Evolutionary conservation across 2,329 filamentous ascomycete genomes (phyloP), one percentile per base, ranked within the genome.

Genomic region (Myotisia sp.): DNA sequence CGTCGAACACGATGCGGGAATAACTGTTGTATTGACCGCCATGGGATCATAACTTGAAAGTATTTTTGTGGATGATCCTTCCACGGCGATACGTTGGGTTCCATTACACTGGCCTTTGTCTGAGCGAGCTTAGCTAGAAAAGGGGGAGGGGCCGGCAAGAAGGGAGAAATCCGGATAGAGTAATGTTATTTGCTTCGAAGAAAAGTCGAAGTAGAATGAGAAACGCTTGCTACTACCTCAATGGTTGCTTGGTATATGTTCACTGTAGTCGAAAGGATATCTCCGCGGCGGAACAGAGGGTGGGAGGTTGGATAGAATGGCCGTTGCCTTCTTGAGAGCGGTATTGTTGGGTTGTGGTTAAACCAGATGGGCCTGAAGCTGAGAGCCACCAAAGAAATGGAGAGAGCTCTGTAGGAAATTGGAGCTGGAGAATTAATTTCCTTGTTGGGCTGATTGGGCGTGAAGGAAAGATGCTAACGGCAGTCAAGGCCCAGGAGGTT

Each of bases 1-100:
- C 77, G 64, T 46, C 76, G 73, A 52, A 79, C 64, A 43, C 74
- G 67, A 55, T 77, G 73, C 31, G 76, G 74, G 30, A 79, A 59
- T 14, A 65, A 49, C 5, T 64, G 50, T 41, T 64, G 59, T 29
- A 65, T 56, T n/a, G 62, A 64, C 26, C 60, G 59, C 62, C 62
- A 65, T 58, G 62, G 62, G 30, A 64, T 50, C 39, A 59, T 56
- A 21, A 64, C 56, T 27, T 61, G 59, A 34, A 60, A 54, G 42
- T 63, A 63, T 36, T 56, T 56, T 36, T 59, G 55, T 30, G 56
- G 54, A 34, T 56, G 54, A 49, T 64, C 61, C 52, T 63, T 64
- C 61, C 61, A 64, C 38, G 60, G 59, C 22, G 61, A 50, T 45
- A 56, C 51, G 41, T 47, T 38, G 34, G 53, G 42, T 39, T 50